A percentile compares a stretch with the other conserved stretches of the same genome.
Evolutionary conservation across 2,329 filamentous ascomycete genomes (phyloP).

Genomic region (Paracamarosporium sp.): DNA sequence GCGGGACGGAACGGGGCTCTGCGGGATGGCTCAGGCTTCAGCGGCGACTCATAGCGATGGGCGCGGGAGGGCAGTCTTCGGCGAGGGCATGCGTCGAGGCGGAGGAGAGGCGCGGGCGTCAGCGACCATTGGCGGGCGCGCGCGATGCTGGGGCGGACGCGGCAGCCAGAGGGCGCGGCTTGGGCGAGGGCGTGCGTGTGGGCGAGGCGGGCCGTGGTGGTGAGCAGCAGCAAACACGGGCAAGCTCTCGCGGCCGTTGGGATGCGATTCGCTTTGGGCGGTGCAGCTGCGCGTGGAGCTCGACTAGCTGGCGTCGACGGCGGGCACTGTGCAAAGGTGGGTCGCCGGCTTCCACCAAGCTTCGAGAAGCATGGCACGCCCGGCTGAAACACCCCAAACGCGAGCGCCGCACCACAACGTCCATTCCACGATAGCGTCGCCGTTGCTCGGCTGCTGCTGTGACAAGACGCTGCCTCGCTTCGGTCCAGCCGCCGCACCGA

Average conservation of each 20-base stretch:
- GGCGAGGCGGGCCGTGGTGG: not conserved
- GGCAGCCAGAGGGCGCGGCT: not conserved
- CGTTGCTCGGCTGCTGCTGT: no score
- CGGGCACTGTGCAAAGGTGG: constrained; percentile 4
- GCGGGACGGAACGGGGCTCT: not conserved
- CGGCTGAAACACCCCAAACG: constrained; percentile 9
- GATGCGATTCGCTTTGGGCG: not conserved
- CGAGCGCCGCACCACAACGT: not conserved
- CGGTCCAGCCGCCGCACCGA: constrained; percentile 1
- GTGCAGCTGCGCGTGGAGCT: constrained; percentile 3
- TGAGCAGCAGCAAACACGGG: not conserved
- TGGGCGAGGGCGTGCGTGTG: not conserved
- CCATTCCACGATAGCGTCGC: no score
- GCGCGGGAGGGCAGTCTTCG: not conserved
- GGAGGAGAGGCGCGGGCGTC: constrained; percentile 3
- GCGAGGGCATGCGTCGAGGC: not conserved
- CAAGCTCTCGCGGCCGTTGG: not conserved
- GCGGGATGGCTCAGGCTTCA: not conserved
- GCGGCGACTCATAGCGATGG: constrained; percentile 2
- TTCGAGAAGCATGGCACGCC: constrained; percentile 13
- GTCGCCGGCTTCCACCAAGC: constrained; percentile 12
- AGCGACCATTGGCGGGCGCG: constrained; percentile 13
- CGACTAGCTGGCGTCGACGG: not conserved
- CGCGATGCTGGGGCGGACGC: not conserved
- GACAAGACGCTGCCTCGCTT: no score